Base-by-base conservation (phyloP, 352 stramenopile species). In the Phytophthora crassamura region DNA sequence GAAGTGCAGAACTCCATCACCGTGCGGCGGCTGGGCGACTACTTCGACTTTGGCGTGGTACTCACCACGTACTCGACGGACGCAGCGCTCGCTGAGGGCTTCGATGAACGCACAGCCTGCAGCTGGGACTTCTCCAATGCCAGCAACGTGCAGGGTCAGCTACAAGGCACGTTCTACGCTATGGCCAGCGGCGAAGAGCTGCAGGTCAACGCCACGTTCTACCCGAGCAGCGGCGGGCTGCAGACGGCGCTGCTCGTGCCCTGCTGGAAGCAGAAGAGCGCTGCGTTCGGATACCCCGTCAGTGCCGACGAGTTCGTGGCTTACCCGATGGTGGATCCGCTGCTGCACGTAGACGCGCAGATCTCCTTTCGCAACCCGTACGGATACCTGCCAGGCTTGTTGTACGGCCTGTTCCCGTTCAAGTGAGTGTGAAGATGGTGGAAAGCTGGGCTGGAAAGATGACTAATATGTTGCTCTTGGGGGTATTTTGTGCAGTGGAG, bases 251-350 rank as follows among this genome's bases (percentile, higher is more conserved):
- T 94, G 38, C 39, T 96, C 5, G 67, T 90, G 39, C 81, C 86
- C 0, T 96, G 88, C 65, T 91, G 83, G 84, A 93, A 91, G 60
- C 86, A 93, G 60, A 94, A 94, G 73, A 84, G 74, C 54, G 83
- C 86, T 33, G 78, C 72, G 8, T 93, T 93, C 47, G 86, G 86
- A 1, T 94, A 91, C 57, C 86, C 84, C 2, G 86, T 94, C 36
- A 92, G 82, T 59, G 72, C 80, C 16, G 84, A 83, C 11, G 60
- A 91, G 43, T 91, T 85, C 43, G 74, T 74, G n/a, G 67, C 74
- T 25, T 92, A 94, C 67, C 83, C 82, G 10, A 91, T 93, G 81
- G 61, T 72, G 35, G 82, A 92, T n/a, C 74, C 87, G 22, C 58
- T 94, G 59, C 68, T 94, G 32, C 67, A 67, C 60, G 67, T 94